phyloP scores from a whole-genome alignment of 495 filamentous ascomycete species.

The Staphylotrichum tortipilum region DNA sequence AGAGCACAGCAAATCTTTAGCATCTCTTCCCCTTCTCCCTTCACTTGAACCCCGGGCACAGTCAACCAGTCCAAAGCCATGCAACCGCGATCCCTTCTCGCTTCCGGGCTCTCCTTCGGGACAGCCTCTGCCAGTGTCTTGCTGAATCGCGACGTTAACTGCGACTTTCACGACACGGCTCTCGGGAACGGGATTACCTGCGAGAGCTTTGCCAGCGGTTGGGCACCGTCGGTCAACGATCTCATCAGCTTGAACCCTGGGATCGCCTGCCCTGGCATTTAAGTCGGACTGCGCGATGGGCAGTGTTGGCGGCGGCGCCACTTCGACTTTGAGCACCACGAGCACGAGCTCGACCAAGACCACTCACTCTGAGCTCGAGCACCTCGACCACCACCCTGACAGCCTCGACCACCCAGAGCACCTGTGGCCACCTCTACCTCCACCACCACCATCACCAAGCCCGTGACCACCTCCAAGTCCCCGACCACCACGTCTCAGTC shows the following conservation, averaged over 20 bases:
- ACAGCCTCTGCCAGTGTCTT: background rate
- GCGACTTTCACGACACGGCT: conserved; percentile 1
- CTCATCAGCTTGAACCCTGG: conserved; percentile 17
- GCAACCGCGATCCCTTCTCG: background rate
- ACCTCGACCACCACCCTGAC: conserved; percentile 17
- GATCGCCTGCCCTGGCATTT: conserved; percentile 17
- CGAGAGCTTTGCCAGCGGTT: conserved; percentile 11
- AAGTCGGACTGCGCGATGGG: conserved; percentile 22
- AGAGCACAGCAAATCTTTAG: too few species aligned
- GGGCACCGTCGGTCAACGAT: conserved; percentile 13
- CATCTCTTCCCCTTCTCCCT: too few species aligned
- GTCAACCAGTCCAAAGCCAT: too few species aligned
- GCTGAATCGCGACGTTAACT: conserved; percentile 14
- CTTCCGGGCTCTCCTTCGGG: background rate
- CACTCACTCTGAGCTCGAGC: background rate
- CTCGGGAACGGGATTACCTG: conserved; percentile 15
- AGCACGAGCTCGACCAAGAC: conserved; percentile 5
- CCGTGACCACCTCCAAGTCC: background rate
- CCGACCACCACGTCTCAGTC: background rate
- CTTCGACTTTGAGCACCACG: conserved; percentile 1
- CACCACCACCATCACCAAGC: background rate
- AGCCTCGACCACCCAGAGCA: conserved; percentile 6
- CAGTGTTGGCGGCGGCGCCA: conserved; percentile 6
- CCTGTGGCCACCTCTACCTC: background rate
- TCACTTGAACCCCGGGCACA: too few species aligned